These are phyloP conservation scores for Chimonanthus praecox DNA, from an alignment of 164 flowering plant genomes.

Conservation along the genomic window DNA sequence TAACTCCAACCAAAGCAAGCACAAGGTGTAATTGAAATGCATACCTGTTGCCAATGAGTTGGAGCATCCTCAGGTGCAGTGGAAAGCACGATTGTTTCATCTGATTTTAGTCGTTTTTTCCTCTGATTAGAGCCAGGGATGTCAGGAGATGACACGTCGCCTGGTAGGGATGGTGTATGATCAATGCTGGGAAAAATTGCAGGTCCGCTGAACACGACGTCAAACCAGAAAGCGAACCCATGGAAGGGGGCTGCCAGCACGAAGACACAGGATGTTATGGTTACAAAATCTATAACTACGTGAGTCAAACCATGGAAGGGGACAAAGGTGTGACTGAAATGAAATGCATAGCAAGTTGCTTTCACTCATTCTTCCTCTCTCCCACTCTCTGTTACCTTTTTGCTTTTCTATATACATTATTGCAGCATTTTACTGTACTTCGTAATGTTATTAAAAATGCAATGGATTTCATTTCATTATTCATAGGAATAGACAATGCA, in stretches of 20 bases:
- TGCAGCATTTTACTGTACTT: too few relatives aligned
- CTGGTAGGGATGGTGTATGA: conserved; percentile 18
- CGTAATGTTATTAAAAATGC: too few relatives aligned
- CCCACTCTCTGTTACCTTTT: too few relatives aligned
- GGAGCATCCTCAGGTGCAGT: conserved; percentile 97
- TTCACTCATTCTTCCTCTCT: too few relatives aligned
- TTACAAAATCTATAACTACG: too few relatives aligned
- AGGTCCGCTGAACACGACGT: conserved; percentile 75
- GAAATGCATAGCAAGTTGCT: too few relatives aligned
- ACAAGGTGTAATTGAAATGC: background rate
- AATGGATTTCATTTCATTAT: too few relatives aligned
- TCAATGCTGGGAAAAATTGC: conserved; percentile 24
- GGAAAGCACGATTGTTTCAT: conserved; percentile 67
- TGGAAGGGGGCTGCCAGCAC: conserved; percentile 73
- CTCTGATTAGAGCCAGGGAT: conserved; percentile 33
- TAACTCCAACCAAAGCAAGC: too few relatives aligned
- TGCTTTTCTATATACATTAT: too few relatives aligned
- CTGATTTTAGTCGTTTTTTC: conserved; percentile 57
- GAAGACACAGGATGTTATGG: background rate
- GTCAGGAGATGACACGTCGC: conserved; percentile 18
- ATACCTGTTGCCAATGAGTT: conserved; percentile 99
- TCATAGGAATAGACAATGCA: too few relatives aligned
- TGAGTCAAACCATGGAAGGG: too few relatives aligned
- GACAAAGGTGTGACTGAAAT: too few relatives aligned
- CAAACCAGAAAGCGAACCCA: conserved; percentile 99